Conservation (phyloP, 495 filamentous ascomycete species). For the Penicillium pulvis region DNA sequence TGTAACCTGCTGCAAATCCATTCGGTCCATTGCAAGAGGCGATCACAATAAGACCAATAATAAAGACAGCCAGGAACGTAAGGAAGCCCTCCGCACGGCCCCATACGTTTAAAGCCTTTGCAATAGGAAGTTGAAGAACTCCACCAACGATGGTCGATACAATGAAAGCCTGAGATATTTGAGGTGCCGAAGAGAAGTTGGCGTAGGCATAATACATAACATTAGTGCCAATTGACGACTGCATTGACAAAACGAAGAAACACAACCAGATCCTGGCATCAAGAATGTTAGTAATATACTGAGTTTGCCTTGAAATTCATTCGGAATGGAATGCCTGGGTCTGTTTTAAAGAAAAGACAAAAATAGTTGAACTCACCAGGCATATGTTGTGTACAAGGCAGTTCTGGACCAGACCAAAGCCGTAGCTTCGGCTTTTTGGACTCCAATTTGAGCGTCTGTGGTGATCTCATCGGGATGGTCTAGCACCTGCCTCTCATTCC, state of each 20-base stretch:
- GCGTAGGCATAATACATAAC: slow-evolving; percentile 38
- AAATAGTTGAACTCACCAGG: slow-evolving; percentile 22
- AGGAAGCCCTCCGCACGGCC: slow-evolving; percentile 56
- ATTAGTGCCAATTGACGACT: slow-evolving; percentile 30
- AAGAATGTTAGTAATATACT: neutral
- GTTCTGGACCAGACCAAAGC: slow-evolving; percentile 35
- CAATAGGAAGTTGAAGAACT: slow-evolving; percentile 60
- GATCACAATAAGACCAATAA: slow-evolving; percentile 45
- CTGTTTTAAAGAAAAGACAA: neutral
- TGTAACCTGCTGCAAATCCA: slow-evolving; percentile 47
- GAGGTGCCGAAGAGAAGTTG: slow-evolving; percentile 32
- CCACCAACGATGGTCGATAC: slow-evolving; percentile 58
- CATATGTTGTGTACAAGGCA: slow-evolving; percentile 31
- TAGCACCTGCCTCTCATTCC: neutral
- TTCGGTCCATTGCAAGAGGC: slow-evolving; percentile 43
- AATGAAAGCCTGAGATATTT: slow-evolving; percentile 32
- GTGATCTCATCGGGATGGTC: neutral
- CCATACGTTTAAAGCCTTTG: slow-evolving; percentile 66
- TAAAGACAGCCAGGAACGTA: slow-evolving; percentile 31
- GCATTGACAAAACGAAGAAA: slow-evolving; percentile 39
- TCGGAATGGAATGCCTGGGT: neutral
- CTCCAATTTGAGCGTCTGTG: neutral
- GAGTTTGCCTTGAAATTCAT: neutral
- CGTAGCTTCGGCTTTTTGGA: slow-evolving; percentile 37
- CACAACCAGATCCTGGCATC: slow-evolving; percentile 35